Evolutionary conservation across 306 rosid genomes (phyloP).

Genomic region (Citrullus colocynthis): DNA sequence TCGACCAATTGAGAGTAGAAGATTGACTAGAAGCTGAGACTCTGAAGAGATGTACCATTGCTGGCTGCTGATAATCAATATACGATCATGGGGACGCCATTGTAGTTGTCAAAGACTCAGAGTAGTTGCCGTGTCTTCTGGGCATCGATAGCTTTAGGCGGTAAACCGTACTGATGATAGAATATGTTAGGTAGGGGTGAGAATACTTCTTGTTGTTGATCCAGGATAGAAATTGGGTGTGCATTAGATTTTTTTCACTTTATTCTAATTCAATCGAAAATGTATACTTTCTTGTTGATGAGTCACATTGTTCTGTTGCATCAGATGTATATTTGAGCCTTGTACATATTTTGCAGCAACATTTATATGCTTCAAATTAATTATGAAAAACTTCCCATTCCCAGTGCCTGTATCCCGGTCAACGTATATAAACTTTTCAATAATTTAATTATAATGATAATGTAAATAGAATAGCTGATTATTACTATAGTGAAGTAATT

Average conservation of each 20-base stretch:
- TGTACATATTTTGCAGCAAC: slow-evolving; percentile 1
- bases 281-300: not conserved
- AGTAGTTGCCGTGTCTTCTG: not conserved
- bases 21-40: slow-evolving; percentile 37
- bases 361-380: not conserved
- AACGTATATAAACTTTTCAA: not conserved
- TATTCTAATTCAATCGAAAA: not conserved
- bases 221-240: not conserved
- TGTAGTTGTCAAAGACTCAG: slow-evolving; percentile 14
- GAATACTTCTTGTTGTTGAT: not conserved
- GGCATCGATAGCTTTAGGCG: slow-evolving; percentile 8
- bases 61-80: slow-evolving; percentile 10
- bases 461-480: no score
- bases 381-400: not conserved
- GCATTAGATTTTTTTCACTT: not conserved
- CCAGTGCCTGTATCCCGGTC: not conserved
- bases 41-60: slow-evolving; percentile 10
- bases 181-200: slow-evolving; percentile 17
- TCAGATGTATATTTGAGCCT: slow-evolving; percentile 7
- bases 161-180: slow-evolving; percentile 12
- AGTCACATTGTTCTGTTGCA: not conserved
- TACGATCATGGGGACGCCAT: slow-evolving; percentile 11
- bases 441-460: no score
- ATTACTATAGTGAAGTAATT: no score
- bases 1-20: slow-evolving; percentile 35